Evolutionary conservation across 495 filamentous ascomycete genomes (phyloP), one percentile per base, ranked within the genome.

Genomic region (Talaromyces trachyspermus): DNA sequence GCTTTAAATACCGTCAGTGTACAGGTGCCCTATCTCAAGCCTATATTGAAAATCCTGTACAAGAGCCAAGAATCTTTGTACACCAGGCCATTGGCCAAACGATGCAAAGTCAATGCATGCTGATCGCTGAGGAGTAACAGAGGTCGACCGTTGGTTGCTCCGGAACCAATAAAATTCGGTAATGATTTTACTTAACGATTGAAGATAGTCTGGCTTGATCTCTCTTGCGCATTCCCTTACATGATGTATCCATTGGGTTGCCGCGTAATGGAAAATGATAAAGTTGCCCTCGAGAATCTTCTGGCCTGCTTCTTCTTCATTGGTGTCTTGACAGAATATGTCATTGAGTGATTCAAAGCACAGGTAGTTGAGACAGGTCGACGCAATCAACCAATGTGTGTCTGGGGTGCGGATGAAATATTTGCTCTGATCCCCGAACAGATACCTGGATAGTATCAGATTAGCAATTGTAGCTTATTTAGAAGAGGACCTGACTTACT

Each of bases 321-420:
- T 38, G 35, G 35, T 38, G 15, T 38, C 15, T 38, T 38, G 35
- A 18, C 35, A 38, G 35, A 38, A 38, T 38, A 38, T 38, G 15
- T 38, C 35, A 38, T 38, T 38, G 35, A 38, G 35, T 38, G 35
- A 38, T 38, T 38, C 35, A 38, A 38, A 38, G 35, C 35, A 38
- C 35, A 38, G 35, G 14, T 38, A 38, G 5, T 38, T 38, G 35
- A 38, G 35, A 38, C 35, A 38, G 10, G 35, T 38, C 35, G 15
- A 38, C 15, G 35, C 35, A 38, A 38, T 38, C 35, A 38, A 38
- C 35, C 35, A 38, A 38, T 38, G 35, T 38, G 35, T 38, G 35
- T 38, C 35, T 38, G 35, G 15, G 35, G 35, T 38, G 35, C 35
- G 35, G 35, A 38, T 38, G 35, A 12, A 38, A 38, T 38, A 38